Evolutionary conservation across 73 alveolate genomes (phyloP), one percentile per base, ranked within the genome.

Genomic region (Paramecium biaurelia): DNA sequence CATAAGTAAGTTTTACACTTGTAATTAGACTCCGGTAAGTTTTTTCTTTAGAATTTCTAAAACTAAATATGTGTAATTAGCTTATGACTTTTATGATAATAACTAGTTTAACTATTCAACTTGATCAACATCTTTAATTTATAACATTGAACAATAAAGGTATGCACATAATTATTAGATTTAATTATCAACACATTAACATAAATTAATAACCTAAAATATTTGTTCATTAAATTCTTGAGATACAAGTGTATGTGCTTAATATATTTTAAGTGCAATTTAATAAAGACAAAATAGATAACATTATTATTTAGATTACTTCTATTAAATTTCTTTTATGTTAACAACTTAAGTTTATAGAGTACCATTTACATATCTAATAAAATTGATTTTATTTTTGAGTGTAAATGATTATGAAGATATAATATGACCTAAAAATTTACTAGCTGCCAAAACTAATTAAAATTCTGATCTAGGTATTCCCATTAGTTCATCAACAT

Each of bases 371-470:
- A 79, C 45, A 45, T 79, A 79, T 79, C 56, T 47, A 43, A 79
- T 45, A 9, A 79, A 47, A 43, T 79, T 79, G 18, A 43, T 43
- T 79, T 79, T 79, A 79, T 79, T 79, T 79, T 79, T 79, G 0
- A 41, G 42, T 7, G 90, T 79, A 23, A 79, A 79, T 4, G 90
- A 41, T 30, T 38, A 4, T 38, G 76, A 43, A 9, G 90, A 32
- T 0, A 79, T 42, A 1, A 79, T 45, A 24, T 79, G 90, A n/a
- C 90, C 90, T 34, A 79, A 43, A 79, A 79, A 79, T 45, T 79
- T 79, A 12, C 45, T 43, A 14, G 90, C 56, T 38, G 70, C 76
- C 7, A 23, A 10, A 3, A 26, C 47, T 24, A 79, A 41, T 24
- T 23, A 10, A 41, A 41, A 79, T 42, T 79, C 90, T 23, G 90